Evolutionary conservation across 2,329 filamentous ascomycete species (phyloP), one percentile per base, ranked within the genome.

Genomic region (Talaromyces funiculosus): DNA sequence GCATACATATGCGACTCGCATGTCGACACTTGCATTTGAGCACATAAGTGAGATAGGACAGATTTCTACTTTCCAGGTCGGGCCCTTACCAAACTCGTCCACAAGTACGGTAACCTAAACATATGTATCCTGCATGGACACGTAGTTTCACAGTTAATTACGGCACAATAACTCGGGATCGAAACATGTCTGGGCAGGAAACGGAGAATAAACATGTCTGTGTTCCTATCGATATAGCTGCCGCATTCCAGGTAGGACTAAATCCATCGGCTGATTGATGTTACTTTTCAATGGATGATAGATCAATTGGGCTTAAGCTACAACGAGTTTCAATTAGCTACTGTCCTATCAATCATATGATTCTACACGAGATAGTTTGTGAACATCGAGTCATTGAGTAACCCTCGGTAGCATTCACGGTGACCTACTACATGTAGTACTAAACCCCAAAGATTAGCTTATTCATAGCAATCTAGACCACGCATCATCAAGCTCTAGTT

Each of bases 341-440:
- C 12, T 33, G 3, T 47, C 14, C 24, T 29, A 29, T 4, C n/a
- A 16, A 24, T 9, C 7, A 29, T 4, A 47, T n/a, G 8, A 47
- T 12, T 47, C 14, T 29, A 47, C 22, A 16, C 8, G 22, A n/a
- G 16, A 47, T 29, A n/a, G n/a, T 7, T n/a, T 47, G 3, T 47
- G n/a, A 47, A 10, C 14, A 47, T 16, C 29, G n/a, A 29, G 2
- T 16, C 24, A 26, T n/a, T 16, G n/a, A 47, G 43, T 47, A n/a
- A 7, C 43, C 22, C 24, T 24, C 3, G 14, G 43, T 47, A 26
- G 22, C 24, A 47, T 47, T 29, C 16, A 3, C 29, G 43, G 29
- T 47, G 43, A 47, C 43, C 43, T 47, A 47, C 43, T 47, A n/a
- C n/a, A n/a, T n/a, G n/a, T n/a, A 47, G 43, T n/a, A 29, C n/a